These are phyloP conservation scores for Rhynchosporium graminicola DNA, from an alignment of 2,329 filamentous ascomycete species.

Conservation along the genomic window DNA sequence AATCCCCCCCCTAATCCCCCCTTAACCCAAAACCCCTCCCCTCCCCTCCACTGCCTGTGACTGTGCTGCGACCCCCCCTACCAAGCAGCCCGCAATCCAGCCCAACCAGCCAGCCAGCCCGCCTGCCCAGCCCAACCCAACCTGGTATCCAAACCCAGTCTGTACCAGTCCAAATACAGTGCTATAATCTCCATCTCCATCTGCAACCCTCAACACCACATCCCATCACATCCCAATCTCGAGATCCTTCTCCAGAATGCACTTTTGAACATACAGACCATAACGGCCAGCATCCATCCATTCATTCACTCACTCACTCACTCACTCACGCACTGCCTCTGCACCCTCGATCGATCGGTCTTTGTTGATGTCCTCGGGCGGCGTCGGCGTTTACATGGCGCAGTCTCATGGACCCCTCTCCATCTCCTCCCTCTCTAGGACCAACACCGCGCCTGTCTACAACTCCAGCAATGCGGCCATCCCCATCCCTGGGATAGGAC, in stretches of 20 bases:
- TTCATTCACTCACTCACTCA: neutral
- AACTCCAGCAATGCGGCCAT: constrained; percentile 22
- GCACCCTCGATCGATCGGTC: constrained; percentile 3
- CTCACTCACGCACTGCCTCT: neutral
- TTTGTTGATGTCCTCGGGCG: constrained; percentile 37
- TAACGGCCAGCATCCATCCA: neutral
- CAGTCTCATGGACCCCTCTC: constrained; percentile 39
- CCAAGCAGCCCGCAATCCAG: neutral
- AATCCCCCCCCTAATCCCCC: too few relatives aligned
- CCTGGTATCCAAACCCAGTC: neutral
- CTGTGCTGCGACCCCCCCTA: neutral
- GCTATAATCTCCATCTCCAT: constrained; percentile 11
- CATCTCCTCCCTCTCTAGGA: constrained; percentile 33
- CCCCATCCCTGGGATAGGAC: constrained; percentile 31
- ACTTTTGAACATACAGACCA: neutral
- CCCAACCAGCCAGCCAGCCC: neutral
- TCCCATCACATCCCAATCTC: constrained; percentile 7
- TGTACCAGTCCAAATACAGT: neutral
- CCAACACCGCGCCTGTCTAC: constrained; percentile 39
- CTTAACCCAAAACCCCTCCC: too few relatives aligned
- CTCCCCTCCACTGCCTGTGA: too few relatives aligned
- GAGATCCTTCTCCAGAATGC: neutral
- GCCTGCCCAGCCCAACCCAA: neutral
- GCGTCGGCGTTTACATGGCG: constrained; percentile 37
- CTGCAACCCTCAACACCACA: constrained; percentile 2